These are phyloP conservation scores for Rhypophila decipiens DNA, from an alignment of 495 filamentous ascomycete genomes.

Conservation along the genomic window DNA sequence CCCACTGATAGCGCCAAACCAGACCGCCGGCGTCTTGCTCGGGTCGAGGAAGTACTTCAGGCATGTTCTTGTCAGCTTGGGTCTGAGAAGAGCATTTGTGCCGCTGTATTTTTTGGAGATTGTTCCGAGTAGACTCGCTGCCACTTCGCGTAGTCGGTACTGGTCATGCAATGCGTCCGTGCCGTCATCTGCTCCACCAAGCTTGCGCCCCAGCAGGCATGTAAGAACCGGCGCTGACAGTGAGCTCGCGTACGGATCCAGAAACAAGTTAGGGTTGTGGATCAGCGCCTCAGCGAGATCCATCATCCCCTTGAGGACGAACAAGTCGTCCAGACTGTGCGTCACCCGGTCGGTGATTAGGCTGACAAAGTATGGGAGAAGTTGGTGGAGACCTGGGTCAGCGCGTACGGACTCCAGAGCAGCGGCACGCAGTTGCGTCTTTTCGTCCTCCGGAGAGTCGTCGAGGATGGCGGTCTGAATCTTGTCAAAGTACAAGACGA, in stretches of 20 bases:
- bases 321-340: slow-evolving; percentile 77
- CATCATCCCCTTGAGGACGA: slow-evolving; percentile 85
- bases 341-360: slow-evolving; percentile 94
- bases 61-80: slow-evolving; percentile 83
- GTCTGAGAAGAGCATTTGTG: slow-evolving; percentile 68
- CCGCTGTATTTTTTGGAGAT: slow-evolving; percentile 70
- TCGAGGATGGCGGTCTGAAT: slow-evolving; percentile 80
- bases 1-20: slow-evolving; percentile 81
- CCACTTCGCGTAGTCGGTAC: slow-evolving; percentile 75
- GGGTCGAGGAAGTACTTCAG: slow-evolving; percentile 87
- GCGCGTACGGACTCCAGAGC: slow-evolving; percentile 73
- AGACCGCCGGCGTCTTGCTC: slow-evolving; percentile 65
- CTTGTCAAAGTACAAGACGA: slow-evolving; percentile 95
- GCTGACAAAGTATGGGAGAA: slow-evolving; percentile 91
- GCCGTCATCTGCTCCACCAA: slow-evolving; percentile 49
- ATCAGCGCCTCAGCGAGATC: slow-evolving; percentile 76
- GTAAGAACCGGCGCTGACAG: slow-evolving; percentile 87
- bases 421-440: slow-evolving; percentile 63
- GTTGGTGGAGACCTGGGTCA: slow-evolving; percentile 89
- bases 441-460: slow-evolving; percentile 68
- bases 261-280: slow-evolving; percentile 71
- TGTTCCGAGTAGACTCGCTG: slow-evolving; percentile 67
- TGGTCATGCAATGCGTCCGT: slow-evolving; percentile 47
- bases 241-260: slow-evolving; percentile 85
- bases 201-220: slow-evolving; percentile 78